phyloP scores from a whole-genome alignment of 495 filamentous ascomycete genomes.

The Aspergillus campestris region DNA sequence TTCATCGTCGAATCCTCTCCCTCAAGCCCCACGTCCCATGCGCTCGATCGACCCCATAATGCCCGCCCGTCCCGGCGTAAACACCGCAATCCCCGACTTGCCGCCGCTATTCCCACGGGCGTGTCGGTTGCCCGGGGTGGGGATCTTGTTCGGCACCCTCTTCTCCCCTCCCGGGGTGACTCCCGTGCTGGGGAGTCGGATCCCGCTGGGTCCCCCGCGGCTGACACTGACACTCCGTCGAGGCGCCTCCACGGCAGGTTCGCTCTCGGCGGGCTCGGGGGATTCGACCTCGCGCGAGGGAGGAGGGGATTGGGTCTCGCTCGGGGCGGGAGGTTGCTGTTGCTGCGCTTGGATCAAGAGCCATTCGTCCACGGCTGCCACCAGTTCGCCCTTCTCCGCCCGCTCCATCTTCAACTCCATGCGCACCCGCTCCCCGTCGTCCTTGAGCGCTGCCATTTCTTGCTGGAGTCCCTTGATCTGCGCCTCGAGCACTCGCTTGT shows the following conservation, averaged over 20 bases:
- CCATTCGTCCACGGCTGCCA: slow-evolving; percentile 91
- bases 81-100: slow-evolving; percentile 36
- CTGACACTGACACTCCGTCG: slow-evolving; percentile 20
- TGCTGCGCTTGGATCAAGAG: slow-evolving; percentile 42
- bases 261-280: slow-evolving; percentile 6
- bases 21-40: slow-evolving; percentile 44
- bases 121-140: slow-evolving; percentile 23
- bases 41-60: slow-evolving; percentile 67
- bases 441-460: slow-evolving; percentile 55
- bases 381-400: slow-evolving; percentile 86
- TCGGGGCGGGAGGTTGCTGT: slow-evolving; percentile 14
- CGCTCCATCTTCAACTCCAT: slow-evolving; percentile 63
- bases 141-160: slow-evolving; percentile 21
- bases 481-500: slow-evolving; percentile 45
- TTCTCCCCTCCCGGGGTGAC: slow-evolving; percentile 17
- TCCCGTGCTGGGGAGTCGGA: slow-evolving; percentile 25
- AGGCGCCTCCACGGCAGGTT: slow-evolving; percentile 14
- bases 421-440: slow-evolving; percentile 56
- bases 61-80: slow-evolving; percentile 43
- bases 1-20: neutral
- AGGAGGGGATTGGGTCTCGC: neutral
- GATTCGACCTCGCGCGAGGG: slow-evolving; percentile 7
- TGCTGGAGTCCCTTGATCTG: slow-evolving; percentile 62
- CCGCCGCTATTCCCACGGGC: slow-evolving; percentile 32
- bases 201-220: slow-evolving; percentile 22